Base-by-base conservation (phyloP, 805 yeast species). In the Yarrowia phangngaensis region DNA sequence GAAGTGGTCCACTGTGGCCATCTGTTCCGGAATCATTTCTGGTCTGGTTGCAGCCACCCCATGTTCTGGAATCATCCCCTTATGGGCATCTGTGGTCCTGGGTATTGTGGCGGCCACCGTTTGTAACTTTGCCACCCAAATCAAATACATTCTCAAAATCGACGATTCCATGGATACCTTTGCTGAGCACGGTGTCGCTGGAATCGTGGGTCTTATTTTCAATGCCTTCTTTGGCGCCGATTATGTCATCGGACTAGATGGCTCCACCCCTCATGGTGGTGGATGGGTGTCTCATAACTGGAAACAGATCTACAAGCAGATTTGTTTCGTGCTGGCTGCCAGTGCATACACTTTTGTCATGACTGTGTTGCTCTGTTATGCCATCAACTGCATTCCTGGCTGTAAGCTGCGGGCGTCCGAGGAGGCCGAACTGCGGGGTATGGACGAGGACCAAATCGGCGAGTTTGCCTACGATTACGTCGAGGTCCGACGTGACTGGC, bases 161-260 rank as follows among this genome's bases (percentile, higher is more conserved):
- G 97, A 92, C 65, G 98, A 90, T 68, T 81, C 96, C 2, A 70
- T 92, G 58, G 97, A 92, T 82, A 80, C 88, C 45, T 74, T 90
- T 63, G 97, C 97, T n/a, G 97, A 90, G 78, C 98, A 90, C 80
- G 97, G 96, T 41, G 74, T 90, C 58, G 97, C 97, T 0, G 98
- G 98, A 23, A 74, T 89, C 36, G 74, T 90, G 35, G 97, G 98
- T 0, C 72, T 89, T 38, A 51, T 90, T n/a, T 88, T 87, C 70
- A 58, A 87, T 62, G 96, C 85, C 0, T 62, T 90, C 1, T 89
- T 92, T 62, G 97, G 85, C 12, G 85, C 89, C 6, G 76, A 83
- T 50, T 83, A 86, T 65, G 94, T 92, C 48, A 76, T 90, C 54
- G 96, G 95, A 12, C 82, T 87, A 64, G 97, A 90, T 62, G 94